These are phyloP conservation scores for Kodamaea fukazawae DNA, from an alignment of 805 yeast species.

Conservation along the genomic window DNA sequence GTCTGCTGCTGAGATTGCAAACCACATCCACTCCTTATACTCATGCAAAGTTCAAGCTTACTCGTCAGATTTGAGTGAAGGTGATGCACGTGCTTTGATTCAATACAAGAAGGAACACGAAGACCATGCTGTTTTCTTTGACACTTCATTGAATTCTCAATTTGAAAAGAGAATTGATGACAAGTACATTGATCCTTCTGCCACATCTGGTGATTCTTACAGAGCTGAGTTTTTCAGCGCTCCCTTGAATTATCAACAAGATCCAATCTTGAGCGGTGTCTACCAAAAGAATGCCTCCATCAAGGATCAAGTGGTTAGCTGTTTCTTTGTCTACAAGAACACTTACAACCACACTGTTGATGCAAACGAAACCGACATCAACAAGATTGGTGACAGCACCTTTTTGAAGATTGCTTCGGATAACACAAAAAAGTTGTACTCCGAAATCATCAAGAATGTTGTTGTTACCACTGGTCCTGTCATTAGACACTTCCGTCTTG, in stretches of 20 bases:
- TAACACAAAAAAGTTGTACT: conserved; percentile 77
- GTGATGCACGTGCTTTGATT: conserved; percentile 48
- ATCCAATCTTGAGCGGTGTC: conserved; percentile 44
- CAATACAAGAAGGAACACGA: conserved; percentile 76
- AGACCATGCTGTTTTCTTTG: conserved; percentile 90
- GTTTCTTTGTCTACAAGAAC: conserved; percentile 83
- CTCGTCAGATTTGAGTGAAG: conserved; percentile 49
- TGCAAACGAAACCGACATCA: conserved; percentile 49
- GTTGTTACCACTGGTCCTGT: conserved; percentile 84
- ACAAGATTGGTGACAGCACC: conserved; percentile 71
- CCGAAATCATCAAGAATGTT: conserved; percentile 68
- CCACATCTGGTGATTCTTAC: conserved; percentile 42
- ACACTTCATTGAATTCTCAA: conserved; percentile 54
- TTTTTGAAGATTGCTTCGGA: conserved; percentile 74
- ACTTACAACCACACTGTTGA: conserved; percentile 21
- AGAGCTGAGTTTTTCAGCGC: conserved; percentile 81
- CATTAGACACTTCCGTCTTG: conserved; percentile 79
- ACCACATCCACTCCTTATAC: conserved; percentile 83
- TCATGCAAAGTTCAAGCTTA: conserved; percentile 91
- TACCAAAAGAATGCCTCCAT: conserved; percentile 33
- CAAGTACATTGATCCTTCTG: conserved; percentile 62
- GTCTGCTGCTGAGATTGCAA: conserved; percentile 72
- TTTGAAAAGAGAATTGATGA: conserved; percentile 82
- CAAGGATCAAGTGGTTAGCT: conserved; percentile 52
- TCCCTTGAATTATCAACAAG: conserved; percentile 46